These are phyloP conservation scores for Yueomyces sinensis DNA, from an alignment of 805 yeast species.

Conservation along the genomic window DNA sequence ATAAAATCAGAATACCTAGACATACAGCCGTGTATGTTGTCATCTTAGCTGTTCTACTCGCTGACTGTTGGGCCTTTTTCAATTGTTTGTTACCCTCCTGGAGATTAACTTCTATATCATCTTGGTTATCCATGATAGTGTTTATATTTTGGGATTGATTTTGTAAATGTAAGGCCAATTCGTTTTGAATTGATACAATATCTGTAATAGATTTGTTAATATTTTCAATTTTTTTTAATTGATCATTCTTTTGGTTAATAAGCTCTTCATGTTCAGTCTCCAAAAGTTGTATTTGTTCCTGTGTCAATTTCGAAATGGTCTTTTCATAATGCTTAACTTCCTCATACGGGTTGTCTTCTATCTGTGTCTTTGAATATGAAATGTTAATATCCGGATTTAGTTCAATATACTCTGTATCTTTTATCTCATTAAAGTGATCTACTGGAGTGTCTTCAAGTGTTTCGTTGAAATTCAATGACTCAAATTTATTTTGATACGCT, in stretches of 20 bases:
- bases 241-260: constrained; percentile 42
- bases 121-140: constrained; percentile 50
- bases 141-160: constrained; percentile 61
- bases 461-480: constrained; percentile 12
- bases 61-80: constrained; percentile 51
- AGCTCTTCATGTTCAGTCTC: constrained; percentile 46
- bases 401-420: no score
- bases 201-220: constrained; percentile 55
- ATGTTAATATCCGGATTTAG: background rate
- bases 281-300: constrained; percentile 45
- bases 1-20: constrained; percentile 42
- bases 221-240: constrained; percentile 44
- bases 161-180: constrained; percentile 57
- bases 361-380: constrained; percentile 20
- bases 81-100: constrained; percentile 59
- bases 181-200: constrained; percentile 62
- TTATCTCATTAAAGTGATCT: no score
- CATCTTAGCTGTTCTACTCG: constrained; percentile 46
- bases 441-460: constrained; percentile 1
- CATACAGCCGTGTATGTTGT: constrained; percentile 42
- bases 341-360: constrained; percentile 16
- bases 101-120: constrained; percentile 51
- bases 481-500: constrained; percentile 25
- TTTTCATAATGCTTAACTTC: constrained; percentile 26
- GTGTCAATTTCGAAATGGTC: constrained; percentile 25